Base-by-base conservation (phyloP, 805 yeast genomes). In the Cyberlindnera saturnus region DNA sequence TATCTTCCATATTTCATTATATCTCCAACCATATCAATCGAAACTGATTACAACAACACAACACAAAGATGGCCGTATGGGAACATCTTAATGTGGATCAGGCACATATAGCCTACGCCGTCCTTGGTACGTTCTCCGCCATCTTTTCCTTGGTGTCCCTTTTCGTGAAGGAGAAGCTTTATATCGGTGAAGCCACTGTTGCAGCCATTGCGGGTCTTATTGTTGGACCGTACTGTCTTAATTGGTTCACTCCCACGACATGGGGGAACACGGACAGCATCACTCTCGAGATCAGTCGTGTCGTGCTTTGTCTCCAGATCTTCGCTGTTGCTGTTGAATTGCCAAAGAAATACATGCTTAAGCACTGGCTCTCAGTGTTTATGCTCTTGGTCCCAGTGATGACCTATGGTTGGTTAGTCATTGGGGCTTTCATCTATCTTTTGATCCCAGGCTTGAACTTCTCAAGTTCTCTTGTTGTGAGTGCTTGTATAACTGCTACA, bases 261-360 rank as follows among this genome's bases (percentile, higher is more conserved):
- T 89, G 97, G 97, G 95, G 95, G 1, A 82, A 88, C 57, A 64
- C 86, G 1, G 96, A 90, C 61, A 71, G 73, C 41, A 78, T 90
- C 50, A 89, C 96, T 0, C 67, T 88, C 50, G 97, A 89, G 57
- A 70, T 90, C 14, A 81, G 91, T 43, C 73, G 96, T 42, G 77
- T 89, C 14, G 91, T 88, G 3, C 67, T 89, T 54, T 82, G 91
- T 59, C 77, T 89, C 41, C 96, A 89, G 67, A 86, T 89, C 53
- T 91, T 89, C 56, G 96, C 96, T 9, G 95, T 87, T 17, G 95
- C 96, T 2, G 97, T 89, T 30, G 97, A 89, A 63, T 69, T 89
- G 62, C 97, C 97, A 15, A 78, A 86, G 44, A 86, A 85, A 60
- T 89, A 90, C 61, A 85, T 90, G 91, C 71, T 79, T 49, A 77